Base-by-base conservation (phyloP, 2,329 filamentous ascomycete genomes). In the Colletotrichum sp. region DNA sequence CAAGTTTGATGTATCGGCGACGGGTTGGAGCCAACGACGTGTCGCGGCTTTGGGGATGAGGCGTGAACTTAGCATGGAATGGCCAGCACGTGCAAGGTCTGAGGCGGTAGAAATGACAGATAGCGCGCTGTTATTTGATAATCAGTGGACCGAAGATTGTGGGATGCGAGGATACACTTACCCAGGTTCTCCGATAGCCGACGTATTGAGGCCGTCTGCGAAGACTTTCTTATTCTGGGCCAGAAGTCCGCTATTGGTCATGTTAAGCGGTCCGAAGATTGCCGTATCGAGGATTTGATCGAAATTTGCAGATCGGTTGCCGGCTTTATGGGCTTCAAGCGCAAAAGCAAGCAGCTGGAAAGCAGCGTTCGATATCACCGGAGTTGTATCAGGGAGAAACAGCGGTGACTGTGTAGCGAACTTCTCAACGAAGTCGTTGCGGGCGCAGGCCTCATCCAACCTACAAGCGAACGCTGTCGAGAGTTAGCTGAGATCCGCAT, bases 21-120 rank as follows among this genome's bases (percentile, higher is more conserved):
- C 71, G 4, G 81, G 77, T 13, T 79, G 81, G 0, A 84, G 79
- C 83, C 83, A 84, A 39, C 82, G 81, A 26, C 83, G 82, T 0
- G 80, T 84, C 3, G 78, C 30, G 0, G 77, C 73, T 1, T 78
- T 60, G 0, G 78, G 52, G 10, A 83, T 60, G 0, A 84, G 78
- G 0, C 59, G 66, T 0, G 82, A 82, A 4, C 75, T 77, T 4
- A 81, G 74, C 57, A 81, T 81, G 28, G 77, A 71, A 64, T 74
- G 28, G 48, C 80, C 80, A 36, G 75, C 75, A 6, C 36, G 67
- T 65, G 79, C 78, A 8, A 81, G 79, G 69, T 81, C 80, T 26
- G 21, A 28, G 21, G 75, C 39, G 34, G 78, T 79, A 36, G 75
- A 76, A 68, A 79, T 30, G 48, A 79, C 64, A 21, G 78, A 78